Base-by-base conservation (phyloP, 306 rosid genomes). In the Prunus armeniaca region DNA sequence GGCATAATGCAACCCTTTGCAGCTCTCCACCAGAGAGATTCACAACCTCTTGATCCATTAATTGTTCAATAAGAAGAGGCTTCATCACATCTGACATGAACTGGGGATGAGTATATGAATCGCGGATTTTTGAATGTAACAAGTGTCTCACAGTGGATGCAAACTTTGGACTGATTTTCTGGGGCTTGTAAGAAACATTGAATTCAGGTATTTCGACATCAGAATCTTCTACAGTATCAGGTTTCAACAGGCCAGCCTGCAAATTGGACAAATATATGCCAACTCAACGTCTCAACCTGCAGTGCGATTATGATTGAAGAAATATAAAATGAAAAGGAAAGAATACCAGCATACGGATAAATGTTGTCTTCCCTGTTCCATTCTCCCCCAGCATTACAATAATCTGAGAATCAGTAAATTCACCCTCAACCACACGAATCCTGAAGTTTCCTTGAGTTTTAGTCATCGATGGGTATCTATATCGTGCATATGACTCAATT, bases 21-120 rank as follows among this genome's bases (percentile, higher is more conserved):
- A 96, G 79, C 91, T 96, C 99, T 85, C 99, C 99, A 77, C 99
- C 98, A 74, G 99, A 92, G 76, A 96, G 98, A 91, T 92, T 96
- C 76, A 87, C 86, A 70, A 96, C 98, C 85, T 96, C 98, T 82
- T 91, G 97, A 77, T 96, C 99, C 99, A 96, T 96, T 65, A 96
- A 82, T 68, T 96, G 98, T 78, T 96, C 99, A 7, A 96, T 96
- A 71, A 96, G 97, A 76, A 96, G 97, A 73, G 99, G 99, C 82
- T 92, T 96, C 97, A 92, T 96, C 75, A 96, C 99, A 82, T 96
- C 99, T 28, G 99, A 96, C 66, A 92, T 38, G 79, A 96, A 96
- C 78, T 96, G 98, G 57, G 99, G 97, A 80, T 95, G 97, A 69
- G 91, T 90, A 41, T 91, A 95, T 1, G 96, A 90, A 73, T 95